phyloP scores from a whole-genome alignment of 768 basidiomycete genomes.

The Termitomyces sp. region DNA sequence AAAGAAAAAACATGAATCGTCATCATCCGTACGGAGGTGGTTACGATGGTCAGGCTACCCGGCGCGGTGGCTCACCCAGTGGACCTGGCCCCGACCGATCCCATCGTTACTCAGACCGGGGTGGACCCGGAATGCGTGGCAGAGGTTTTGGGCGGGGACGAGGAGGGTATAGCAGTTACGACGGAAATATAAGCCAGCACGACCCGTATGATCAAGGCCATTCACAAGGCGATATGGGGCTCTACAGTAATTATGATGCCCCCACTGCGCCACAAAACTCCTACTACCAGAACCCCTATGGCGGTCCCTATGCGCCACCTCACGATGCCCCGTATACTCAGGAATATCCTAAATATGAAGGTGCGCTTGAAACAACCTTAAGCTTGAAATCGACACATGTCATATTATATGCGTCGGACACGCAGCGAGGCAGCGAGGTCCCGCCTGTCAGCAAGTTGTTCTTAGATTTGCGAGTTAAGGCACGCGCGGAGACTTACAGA shows the following conservation, averaged over 20 bases:
- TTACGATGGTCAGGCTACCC: constrained; percentile 49
- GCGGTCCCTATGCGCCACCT: constrained; percentile 47
- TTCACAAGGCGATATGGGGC: constrained; percentile 55
- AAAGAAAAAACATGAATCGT: constrained; percentile 68
- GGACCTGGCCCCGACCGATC: constrained; percentile 75
- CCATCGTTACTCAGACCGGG: constrained; percentile 56
- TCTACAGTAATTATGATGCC: constrained; percentile 68
- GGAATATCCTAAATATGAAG: constrained; percentile 70
- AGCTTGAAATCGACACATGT: constrained; percentile 45
- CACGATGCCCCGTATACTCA: constrained; percentile 52
- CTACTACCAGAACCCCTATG: constrained; percentile 71
- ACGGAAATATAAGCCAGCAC: constrained; percentile 47
- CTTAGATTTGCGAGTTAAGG: constrained; percentile 43
- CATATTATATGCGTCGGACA: constrained; percentile 22
- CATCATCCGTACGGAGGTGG: constrained; percentile 81
- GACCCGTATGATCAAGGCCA: constrained; percentile 67
- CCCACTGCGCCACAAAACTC: constrained; percentile 45
- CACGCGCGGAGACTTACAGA: constrained; percentile 42
- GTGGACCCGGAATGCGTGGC: constrained; percentile 46
- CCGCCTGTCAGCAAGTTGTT: constrained; percentile 19
- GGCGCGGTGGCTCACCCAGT: constrained; percentile 64
- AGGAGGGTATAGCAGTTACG: constrained; percentile 51
- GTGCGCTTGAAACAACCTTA: constrained; percentile 71
- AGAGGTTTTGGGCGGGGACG: constrained; percentile 52
- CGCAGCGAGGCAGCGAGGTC: constrained; percentile 35